Evolutionary conservation across 352 stramenopile species (phyloP).

Genomic region (Plasmopara halstedii): DNA sequence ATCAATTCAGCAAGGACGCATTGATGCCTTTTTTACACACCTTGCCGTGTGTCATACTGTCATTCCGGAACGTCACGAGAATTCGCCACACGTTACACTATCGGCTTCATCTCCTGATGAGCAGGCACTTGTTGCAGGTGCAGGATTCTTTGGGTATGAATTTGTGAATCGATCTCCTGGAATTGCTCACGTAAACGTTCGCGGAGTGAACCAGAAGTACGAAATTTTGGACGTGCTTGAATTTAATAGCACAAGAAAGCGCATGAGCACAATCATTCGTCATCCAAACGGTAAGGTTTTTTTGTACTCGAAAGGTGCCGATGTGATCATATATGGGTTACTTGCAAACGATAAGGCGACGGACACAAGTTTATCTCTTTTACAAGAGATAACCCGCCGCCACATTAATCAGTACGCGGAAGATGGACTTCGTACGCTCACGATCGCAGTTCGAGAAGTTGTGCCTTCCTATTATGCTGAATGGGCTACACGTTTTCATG

Average conservation of each 20-base stretch:
- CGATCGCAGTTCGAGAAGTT: conserved; percentile 71
- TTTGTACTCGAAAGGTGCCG: conserved; percentile 68
- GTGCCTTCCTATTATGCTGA: conserved; percentile 34
- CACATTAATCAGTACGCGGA: conserved; percentile 82
- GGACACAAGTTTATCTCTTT: conserved; percentile 13
- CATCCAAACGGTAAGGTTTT: conserved; percentile 50
- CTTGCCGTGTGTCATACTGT: conserved; percentile 93
- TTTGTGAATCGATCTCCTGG: conserved; percentile 66
- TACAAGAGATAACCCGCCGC: conserved; percentile 33
- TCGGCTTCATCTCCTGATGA: conserved; percentile 82
- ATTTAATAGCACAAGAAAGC: conserved; percentile 90
- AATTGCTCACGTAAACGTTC: conserved; percentile 38
- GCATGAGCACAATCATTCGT: conserved; percentile 89
- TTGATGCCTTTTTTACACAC: conserved; percentile 78
- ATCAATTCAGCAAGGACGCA: conserved; percentile 34
- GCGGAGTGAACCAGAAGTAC: conserved; percentile 35
- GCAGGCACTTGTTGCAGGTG: conserved; percentile 77
- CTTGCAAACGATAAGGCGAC: conserved; percentile 29
- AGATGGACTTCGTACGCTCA: conserved; percentile 82
- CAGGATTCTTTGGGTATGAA: conserved; percentile 62
- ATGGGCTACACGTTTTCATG: conserved; percentile 56
- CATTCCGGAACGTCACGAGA: conserved; percentile 91
- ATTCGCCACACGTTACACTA: conserved; percentile 49
- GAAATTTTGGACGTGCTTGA: conserved; percentile 86
- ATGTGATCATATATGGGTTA: conserved; percentile 58